A percentile compares a stretch with the other conserved stretches of the same genome.
phyloP scores from a whole-genome alignment of 2,329 filamentous ascomycete species.

The Claviceps humidiphila region DNA sequence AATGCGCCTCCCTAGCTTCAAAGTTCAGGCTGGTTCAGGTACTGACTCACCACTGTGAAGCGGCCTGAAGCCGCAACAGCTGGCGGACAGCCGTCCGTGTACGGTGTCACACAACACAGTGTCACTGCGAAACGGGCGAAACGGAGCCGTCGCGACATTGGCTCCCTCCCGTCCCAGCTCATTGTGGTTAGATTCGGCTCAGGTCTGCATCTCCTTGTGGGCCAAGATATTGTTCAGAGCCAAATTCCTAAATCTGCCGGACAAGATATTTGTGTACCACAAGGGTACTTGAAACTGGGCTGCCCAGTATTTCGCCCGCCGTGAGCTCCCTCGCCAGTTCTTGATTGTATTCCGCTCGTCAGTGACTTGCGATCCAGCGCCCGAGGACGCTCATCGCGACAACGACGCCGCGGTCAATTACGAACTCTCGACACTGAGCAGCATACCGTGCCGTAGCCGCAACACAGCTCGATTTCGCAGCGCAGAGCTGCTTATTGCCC shows the following conservation, averaged over 20 bases:
- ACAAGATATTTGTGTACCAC: background rate
- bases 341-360: background rate
- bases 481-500: slow-evolving; percentile 8
- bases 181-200: background rate
- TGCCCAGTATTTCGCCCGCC: background rate
- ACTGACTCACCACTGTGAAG: too few species aligned
- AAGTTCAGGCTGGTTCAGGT: too few species aligned
- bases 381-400: background rate
- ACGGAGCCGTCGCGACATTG: background rate
- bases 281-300: background rate
- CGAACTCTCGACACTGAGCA: background rate
- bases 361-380: background rate
- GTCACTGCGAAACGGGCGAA: background rate
- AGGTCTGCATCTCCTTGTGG: background rate
- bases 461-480: background rate
- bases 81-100: too few species aligned
- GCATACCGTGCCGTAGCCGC: background rate
- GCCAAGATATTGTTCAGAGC: background rate
- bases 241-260: background rate
- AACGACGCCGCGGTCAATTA: background rate
- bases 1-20: too few species aligned
- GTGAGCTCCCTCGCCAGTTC: background rate
- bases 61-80: too few species aligned
- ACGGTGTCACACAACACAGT: background rate
- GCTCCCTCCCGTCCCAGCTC: background rate